phyloP scores from a whole-genome alignment of 768 basidiomycete species.

The Auricularia sp. region DNA sequence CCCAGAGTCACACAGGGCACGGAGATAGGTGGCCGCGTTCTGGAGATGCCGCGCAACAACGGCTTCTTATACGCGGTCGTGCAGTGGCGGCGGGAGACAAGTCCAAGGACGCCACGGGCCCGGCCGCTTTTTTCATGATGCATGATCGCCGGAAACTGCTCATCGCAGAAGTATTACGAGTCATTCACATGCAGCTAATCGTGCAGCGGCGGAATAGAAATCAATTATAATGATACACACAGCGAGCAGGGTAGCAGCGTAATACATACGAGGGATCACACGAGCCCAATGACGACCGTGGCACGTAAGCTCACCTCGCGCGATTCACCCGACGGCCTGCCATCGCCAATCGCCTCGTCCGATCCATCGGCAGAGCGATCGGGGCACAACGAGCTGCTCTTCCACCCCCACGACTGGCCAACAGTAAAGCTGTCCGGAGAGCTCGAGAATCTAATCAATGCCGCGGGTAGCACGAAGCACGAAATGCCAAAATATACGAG shows the following conservation, averaged over 20 bases:
- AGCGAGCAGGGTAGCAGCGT: too few species aligned
- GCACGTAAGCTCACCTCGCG: constrained; percentile 59
- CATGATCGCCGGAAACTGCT: too few species aligned
- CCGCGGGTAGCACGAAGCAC: constrained; percentile 73
- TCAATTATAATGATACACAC: too few species aligned
- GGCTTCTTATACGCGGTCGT: neutral
- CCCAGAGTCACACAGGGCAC: neutral
- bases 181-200: too few species aligned
- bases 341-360: constrained; percentile 9
- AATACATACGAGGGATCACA: constrained; percentile 26
- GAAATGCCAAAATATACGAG: constrained; percentile 77
- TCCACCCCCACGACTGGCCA: constrained; percentile 93
- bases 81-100: too few species aligned
- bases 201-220: too few species aligned
- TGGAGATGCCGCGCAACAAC: neutral
- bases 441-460: constrained; percentile 74
- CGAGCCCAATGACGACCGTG: constrained; percentile 68
- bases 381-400: constrained; percentile 45
- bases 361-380: constrained; percentile 17
- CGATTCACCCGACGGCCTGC: constrained; percentile 30
- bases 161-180: too few species aligned
- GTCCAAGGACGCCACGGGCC: too few species aligned
- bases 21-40: neutral
- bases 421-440: constrained; percentile 77
- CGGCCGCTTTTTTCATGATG: too few species aligned